A percentile compares a stretch with the other conserved stretches of the same genome.
phyloP scores from a whole-genome alignment of 83 land plant species.

The Picea abies region DNA sequence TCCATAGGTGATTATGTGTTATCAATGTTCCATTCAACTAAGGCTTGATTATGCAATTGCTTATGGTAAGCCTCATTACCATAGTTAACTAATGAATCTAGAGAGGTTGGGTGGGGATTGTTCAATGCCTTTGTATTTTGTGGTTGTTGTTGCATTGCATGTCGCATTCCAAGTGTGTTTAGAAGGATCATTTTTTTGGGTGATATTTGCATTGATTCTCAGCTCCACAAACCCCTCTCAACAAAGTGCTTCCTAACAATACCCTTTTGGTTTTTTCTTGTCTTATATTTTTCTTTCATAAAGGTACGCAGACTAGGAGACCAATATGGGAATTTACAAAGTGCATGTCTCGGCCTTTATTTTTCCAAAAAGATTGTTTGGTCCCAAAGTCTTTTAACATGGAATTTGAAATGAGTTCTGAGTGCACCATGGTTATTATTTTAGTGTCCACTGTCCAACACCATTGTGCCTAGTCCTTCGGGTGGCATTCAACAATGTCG shows the following conservation, averaged over 20 bases:
- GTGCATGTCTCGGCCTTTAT: conserved; percentile 19
- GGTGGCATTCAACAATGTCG: conserved; percentile 10
- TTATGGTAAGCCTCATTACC: conserved; percentile 67
- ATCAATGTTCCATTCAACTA: conserved; percentile 78
- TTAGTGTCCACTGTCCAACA: conserved; percentile 18
- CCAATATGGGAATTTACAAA: conserved; percentile 9
- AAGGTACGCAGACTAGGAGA: conserved; percentile 23
- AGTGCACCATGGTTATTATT: conserved; percentile 10
- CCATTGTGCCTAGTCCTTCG: conserved; percentile 10
- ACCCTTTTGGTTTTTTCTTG: conserved; percentile 18
- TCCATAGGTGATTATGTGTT: conserved; percentile 91
- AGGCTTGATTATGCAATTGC: conserved; percentile 92
- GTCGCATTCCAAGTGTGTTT: conserved; percentile 8
- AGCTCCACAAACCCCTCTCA: conserved; percentile 14
- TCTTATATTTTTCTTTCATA: conserved; percentile 15
- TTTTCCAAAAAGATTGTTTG: conserved; percentile 19
- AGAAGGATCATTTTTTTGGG: conserved; percentile 17
- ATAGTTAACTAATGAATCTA: background rate
- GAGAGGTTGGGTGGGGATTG: background rate
- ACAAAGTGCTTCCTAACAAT: conserved; percentile 21
- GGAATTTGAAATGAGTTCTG: conserved; percentile 12
- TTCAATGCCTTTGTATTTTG: conserved; percentile 19
- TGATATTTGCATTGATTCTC: conserved; percentile 21
- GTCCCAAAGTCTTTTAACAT: conserved; percentile 7
- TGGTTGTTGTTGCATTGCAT: conserved; percentile 2